Evolutionary conservation across 257 asterid species (phyloP).

Genomic region (Cynanchum wilfordii): DNA sequence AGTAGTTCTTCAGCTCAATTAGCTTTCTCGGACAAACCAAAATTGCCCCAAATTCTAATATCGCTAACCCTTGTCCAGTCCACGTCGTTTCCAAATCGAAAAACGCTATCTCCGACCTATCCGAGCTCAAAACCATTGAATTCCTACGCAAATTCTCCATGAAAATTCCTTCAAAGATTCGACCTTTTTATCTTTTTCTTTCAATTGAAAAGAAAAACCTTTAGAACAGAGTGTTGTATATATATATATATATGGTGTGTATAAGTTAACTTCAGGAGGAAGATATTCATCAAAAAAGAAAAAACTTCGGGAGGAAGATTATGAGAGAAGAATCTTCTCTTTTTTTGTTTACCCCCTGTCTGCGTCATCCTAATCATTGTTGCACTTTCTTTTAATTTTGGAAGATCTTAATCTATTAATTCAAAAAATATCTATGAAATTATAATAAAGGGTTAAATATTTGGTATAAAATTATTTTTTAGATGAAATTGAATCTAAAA

Average conservation of each 20-base stretch:
- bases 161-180: neutral
- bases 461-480: no score
- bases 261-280: neutral
- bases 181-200: neutral
- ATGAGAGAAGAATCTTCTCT: constrained; percentile 7
- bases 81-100: constrained; percentile 89
- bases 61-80: constrained; percentile 58
- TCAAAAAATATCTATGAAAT: no score
- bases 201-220: neutral
- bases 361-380: neutral
- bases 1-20: constrained; percentile 67
- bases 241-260: constrained; percentile 4
- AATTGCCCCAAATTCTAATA: constrained; percentile 85
- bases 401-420: no score
- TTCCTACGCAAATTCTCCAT: neutral
- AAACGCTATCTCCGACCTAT: constrained; percentile 76
- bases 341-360: constrained; percentile 11
- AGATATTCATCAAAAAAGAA: no score
- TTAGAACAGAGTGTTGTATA: neutral
- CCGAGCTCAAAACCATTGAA: constrained; percentile 29
- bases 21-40: constrained; percentile 92
- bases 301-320: constrained; percentile 22
- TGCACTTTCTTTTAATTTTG: no score
- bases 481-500: no score
- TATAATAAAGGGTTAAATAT: no score